phyloP scores from a whole-genome alignment of 2,329 filamentous ascomycete species.

The Alternaria arbusti region DNA sequence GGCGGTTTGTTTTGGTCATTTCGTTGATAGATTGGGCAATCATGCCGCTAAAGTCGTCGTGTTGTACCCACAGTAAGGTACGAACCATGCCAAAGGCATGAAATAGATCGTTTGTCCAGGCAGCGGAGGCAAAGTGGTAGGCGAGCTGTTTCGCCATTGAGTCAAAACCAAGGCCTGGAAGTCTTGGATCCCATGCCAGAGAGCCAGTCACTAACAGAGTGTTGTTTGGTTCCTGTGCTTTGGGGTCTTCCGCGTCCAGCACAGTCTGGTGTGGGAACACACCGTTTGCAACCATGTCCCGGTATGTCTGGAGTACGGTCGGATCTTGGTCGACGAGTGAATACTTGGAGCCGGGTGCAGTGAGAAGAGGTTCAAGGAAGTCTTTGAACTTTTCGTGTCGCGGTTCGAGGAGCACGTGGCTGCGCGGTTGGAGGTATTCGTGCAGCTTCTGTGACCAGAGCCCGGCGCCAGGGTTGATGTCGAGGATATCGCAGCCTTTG shows the following conservation, averaged over 20 bases:
- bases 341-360: slow-evolving; percentile 51
- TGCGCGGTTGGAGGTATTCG: slow-evolving; percentile 74
- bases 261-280: slow-evolving; percentile 63
- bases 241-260: slow-evolving; percentile 47
- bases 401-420: slow-evolving; percentile 83
- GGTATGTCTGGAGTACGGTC: slow-evolving; percentile 50
- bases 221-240: slow-evolving; percentile 65
- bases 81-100: slow-evolving; percentile 80
- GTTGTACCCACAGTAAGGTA: slow-evolving; percentile 75
- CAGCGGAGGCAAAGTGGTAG: slow-evolving; percentile 66
- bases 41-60: slow-evolving; percentile 64
- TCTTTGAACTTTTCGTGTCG: slow-evolving; percentile 64
- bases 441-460: slow-evolving; percentile 81
- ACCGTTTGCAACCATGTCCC: slow-evolving; percentile 58
- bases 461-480: slow-evolving; percentile 81
- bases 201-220: slow-evolving; percentile 67
- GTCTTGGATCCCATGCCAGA: slow-evolving; percentile 44
- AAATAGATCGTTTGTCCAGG: slow-evolving; percentile 66
- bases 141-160: slow-evolving; percentile 65
- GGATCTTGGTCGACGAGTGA: slow-evolving; percentile 52
- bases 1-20: slow-evolving; percentile 64
- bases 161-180: slow-evolving; percentile 59
- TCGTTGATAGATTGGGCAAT: slow-evolving; percentile 65
- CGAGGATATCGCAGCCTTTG: slow-evolving; percentile 81
- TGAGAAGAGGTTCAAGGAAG: slow-evolving; percentile 61